Percentiles rank a stretch among this genome's conserved stretches.
Conservation (phyloP, 129 eudicot species). For the Lactuca sativa region DNA sequence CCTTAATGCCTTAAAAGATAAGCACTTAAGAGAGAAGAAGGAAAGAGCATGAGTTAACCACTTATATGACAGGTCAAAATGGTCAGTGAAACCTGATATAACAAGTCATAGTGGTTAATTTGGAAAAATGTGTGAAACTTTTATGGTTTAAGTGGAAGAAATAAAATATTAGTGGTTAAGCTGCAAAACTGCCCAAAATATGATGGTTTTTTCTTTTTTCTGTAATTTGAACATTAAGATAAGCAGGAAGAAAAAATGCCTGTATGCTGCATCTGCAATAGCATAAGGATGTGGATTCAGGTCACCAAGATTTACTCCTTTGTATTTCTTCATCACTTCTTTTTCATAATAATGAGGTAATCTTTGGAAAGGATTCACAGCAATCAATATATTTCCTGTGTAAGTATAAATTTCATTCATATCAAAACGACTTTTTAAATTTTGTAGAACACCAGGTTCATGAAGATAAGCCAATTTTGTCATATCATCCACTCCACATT, state of each 20-base stretch:
- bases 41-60: no score
- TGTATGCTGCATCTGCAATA: conserved; percentile 87
- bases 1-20: conserved; percentile 11
- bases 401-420: conserved; percentile 84
- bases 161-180: no score
- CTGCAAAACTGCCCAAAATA: neutral
- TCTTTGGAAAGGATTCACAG: conserved; percentile 86
- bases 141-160: no score
- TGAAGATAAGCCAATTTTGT: conserved; percentile 87
- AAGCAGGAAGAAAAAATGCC: conserved; percentile 39
- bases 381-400: conserved; percentile 87
- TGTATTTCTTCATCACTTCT: conserved; percentile 65
- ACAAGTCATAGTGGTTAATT: no score
- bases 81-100: no score
- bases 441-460: conserved; percentile 85
- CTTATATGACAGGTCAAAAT: no score
- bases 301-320: conserved; percentile 74
- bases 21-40: no score
- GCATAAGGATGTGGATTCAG: conserved; percentile 91
- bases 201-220: neutral
- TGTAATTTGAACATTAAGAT: neutral
- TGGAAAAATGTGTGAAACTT: no score
- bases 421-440: conserved; percentile 66
- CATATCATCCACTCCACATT: conserved; percentile 85
- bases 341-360: conserved; percentile 69